phyloP scores from a whole-genome alignment of 352 stramenopile genomes.

The Phytophthora europaea region DNA sequence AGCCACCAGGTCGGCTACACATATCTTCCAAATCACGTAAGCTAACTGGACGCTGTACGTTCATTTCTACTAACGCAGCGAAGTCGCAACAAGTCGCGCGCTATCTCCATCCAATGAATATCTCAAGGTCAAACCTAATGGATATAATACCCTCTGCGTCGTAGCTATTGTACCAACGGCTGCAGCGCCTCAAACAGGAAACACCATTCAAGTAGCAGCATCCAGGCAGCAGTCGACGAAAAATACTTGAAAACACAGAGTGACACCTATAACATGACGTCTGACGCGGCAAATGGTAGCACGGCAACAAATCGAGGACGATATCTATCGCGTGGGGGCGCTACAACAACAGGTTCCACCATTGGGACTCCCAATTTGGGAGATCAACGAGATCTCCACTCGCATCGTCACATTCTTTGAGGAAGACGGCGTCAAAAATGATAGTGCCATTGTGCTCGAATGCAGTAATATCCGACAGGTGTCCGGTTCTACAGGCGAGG shows the following conservation, averaged over 20 bases:
- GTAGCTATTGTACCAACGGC: neutral
- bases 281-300: conserved; percentile 12
- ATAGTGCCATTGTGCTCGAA: neutral
- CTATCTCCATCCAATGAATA: conserved; percentile 1
- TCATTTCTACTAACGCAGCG: neutral
- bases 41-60: neutral
- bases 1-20: neutral
- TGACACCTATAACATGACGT: neutral
- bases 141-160: neutral
- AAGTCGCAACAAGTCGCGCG: neutral
- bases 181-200: neutral
- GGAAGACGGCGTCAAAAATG: conserved; percentile 3
- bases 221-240: neutral
- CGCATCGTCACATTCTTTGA: conserved; percentile 25
- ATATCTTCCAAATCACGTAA: neutral
- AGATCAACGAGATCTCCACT: conserved; percentile 10
- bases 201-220: neutral
- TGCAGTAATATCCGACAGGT: neutral
- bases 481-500: conserved; percentile 7
- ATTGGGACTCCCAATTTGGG: conserved; percentile 2
- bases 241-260: neutral
- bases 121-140: neutral
- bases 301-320: conserved; percentile 15
- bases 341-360: conserved; percentile 45
- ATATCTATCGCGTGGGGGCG: conserved; percentile 9